Base-by-base conservation (phyloP, 768 basidiomycete genomes). In the Panaeolus cyanescens region DNA sequence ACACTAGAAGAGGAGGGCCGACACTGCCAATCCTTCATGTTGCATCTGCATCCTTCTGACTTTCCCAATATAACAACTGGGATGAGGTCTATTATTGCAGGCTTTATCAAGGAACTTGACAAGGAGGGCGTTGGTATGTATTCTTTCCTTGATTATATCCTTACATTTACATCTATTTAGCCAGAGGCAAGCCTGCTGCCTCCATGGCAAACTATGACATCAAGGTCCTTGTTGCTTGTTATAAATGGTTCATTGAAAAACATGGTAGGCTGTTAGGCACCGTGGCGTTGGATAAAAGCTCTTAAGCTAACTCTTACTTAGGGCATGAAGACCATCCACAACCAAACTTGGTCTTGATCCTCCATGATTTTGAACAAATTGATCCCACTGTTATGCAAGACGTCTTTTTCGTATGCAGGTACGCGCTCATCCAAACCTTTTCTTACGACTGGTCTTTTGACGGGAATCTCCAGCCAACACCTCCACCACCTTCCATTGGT, bases 321-420 rank as follows among this genome's bases (percentile, higher is more conserved):
- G 32, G 56, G 58, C 12, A 34, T 55, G 36, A 57, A n/a, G 54
- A 28, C 56, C 62, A 59, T 22, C 25, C 59, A 22, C 60, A 63
- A 10, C 81, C 68, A 9, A 74, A 79, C 34, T 79, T 93, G 3
- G 78, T 87, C 22, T 76, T 90, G 8, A 67, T 92, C 12, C 67
- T 93, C 20, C 89, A 91, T 59, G 87, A 90, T 59, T 91, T 93
- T 64, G 91, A 93, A 67, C 84, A 87, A 67, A 84, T 90, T 54
- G 89, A 91, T 59, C 73, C 83, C 0, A 58, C 64, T 1, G 79
- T 92, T 2, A 71, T 93, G 54, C 85, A 88, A 66, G 90, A 93
- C 65, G 67, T 92, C 17, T 84, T 92, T 39, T 81, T 88, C 57
- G 86, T 92, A 33, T 90, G 83, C 77, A 90, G 88, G 91, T 87